Evolutionary conservation across 2,329 filamentous ascomycete species (phyloP).

Genomic region (Phyllosticta paracitricarpa): DNA sequence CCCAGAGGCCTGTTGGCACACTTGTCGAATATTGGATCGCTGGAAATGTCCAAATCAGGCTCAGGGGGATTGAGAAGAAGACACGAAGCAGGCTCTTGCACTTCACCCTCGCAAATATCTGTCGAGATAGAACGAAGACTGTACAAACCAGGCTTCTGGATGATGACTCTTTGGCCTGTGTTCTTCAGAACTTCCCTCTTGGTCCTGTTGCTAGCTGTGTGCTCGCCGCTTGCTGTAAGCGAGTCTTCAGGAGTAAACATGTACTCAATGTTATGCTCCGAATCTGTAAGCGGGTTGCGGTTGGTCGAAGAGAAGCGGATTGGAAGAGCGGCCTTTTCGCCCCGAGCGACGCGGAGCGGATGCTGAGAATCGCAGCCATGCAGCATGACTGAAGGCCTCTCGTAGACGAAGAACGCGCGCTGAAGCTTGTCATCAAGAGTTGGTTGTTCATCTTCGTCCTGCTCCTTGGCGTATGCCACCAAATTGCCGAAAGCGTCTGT

Average conservation of each 20-base stretch:
- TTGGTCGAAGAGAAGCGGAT: constrained; percentile 58
- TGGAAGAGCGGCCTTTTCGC: constrained; percentile 57
- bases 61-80: constrained; percentile 83
- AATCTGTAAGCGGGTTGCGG: constrained; percentile 46
- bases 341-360: constrained; percentile 75
- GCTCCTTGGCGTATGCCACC: constrained; percentile 58
- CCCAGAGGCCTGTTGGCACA: constrained; percentile 92
- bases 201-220: constrained; percentile 41
- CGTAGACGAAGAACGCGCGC: constrained; percentile 75
- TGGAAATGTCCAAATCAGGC: constrained; percentile 62
- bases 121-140: constrained; percentile 71
- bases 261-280: constrained; percentile 66
- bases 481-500: constrained; percentile 83
- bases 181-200: constrained; percentile 53
- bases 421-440: constrained; percentile 42
- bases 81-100: constrained; percentile 90
- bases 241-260: constrained; percentile 68
- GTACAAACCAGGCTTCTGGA: constrained; percentile 76
- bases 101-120: constrained; percentile 73
- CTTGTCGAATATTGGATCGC: constrained; percentile 83
- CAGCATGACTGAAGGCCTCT: constrained; percentile 67
- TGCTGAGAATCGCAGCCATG: constrained; percentile 67
- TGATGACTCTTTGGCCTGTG: constrained; percentile 52
- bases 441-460: constrained; percentile 57
- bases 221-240: constrained; percentile 59